Evolutionary conservation across 352 stramenopile species (phyloP), one percentile per base, ranked within the genome.

Genomic region (Globisporangium middletonii): DNA sequence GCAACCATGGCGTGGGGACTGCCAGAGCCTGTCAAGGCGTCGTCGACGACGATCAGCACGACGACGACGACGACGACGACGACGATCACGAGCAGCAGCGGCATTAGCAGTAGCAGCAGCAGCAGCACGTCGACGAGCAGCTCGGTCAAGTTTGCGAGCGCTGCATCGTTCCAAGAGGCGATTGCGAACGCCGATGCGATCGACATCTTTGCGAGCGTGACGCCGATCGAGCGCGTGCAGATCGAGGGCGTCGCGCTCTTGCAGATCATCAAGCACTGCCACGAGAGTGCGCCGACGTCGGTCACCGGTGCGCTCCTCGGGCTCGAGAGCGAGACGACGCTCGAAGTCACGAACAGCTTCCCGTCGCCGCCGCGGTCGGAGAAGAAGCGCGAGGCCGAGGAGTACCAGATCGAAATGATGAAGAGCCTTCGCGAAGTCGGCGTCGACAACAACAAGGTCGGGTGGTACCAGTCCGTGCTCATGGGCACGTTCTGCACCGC

Each of bases 351-450:
- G 50, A 97, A 98, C 79, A 91, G 89, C 64, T 99, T 99, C 77
- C 95, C 96, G 38, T 98, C 97, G 68, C 95, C 95, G 5, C 59
- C 77, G 57, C 88, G 63, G 62, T 77, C 59, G 67, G 82, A 88
- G 72, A 85, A 88, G 51, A 90, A 89, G 64, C 76, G 86, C 41
- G 81, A 90, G 28, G 73, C 80, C 43, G 85, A 98, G 63, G 95
- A 98, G 69, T 99, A 98, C 68, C 94, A 99, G 75, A 83, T 98
- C 26, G 94, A 99, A 77, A 99, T 99, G 97, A 98, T 99, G 95
- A 98, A 98, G 77, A 98, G 98, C 84, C 72, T 99, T 48, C 86
- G 94, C 50, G 96, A 99, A 73, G 83, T 98, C 30, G 98, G 98
- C 68, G 97, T 99, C 65, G 96, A 99, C 73, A 99, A 98, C 79